phyloP scores from a whole-genome alignment of 345 rosid species.

The Salix suchowensis region DNA sequence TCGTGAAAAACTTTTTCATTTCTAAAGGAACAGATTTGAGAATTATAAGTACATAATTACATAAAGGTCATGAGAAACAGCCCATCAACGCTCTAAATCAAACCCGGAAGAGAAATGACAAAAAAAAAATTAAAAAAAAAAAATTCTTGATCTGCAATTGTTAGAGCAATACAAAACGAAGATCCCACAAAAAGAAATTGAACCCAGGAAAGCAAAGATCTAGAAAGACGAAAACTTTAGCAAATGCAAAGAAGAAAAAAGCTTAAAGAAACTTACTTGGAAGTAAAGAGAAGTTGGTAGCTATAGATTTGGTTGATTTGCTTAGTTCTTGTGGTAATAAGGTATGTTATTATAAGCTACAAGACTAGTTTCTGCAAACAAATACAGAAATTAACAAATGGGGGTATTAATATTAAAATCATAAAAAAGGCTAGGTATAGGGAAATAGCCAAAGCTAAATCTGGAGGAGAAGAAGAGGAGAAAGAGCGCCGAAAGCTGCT shows the following conservation, averaged over 20 bases:
- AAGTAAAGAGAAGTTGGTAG: background rate
- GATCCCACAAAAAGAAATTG: constrained; percentile 16
- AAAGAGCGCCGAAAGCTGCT: constrained; percentile 47
- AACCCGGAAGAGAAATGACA: constrained; percentile 3
- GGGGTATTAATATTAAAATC: too few relatives aligned
- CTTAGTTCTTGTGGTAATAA: background rate
- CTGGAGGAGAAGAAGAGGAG: constrained; percentile 8
- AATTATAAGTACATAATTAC: background rate
- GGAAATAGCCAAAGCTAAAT: constrained; percentile 9
- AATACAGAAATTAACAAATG: background rate
- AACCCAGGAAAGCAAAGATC: constrained; percentile 22
- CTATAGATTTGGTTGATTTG: constrained; percentile 17
- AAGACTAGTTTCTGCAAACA: too few relatives aligned
- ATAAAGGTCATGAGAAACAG: background rate
- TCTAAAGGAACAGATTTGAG: background rate
- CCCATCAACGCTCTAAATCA: background rate
- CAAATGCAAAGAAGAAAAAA: constrained; percentile 6
- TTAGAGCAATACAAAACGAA: background rate
- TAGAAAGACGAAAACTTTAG: constrained; percentile 3
- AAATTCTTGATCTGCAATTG: constrained; percentile 23
- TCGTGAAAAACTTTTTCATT: too few relatives aligned
- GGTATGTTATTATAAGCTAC: too few relatives aligned
- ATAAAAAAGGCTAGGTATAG: background rate
- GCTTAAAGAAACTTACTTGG: constrained; percentile 18
- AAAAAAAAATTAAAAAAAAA: background rate